Percentiles rank a stretch among this genome's conserved stretches.
Conservation (phyloP, 2,329 filamentous ascomycete genomes). For the Orbilia ellipsospora region DNA sequence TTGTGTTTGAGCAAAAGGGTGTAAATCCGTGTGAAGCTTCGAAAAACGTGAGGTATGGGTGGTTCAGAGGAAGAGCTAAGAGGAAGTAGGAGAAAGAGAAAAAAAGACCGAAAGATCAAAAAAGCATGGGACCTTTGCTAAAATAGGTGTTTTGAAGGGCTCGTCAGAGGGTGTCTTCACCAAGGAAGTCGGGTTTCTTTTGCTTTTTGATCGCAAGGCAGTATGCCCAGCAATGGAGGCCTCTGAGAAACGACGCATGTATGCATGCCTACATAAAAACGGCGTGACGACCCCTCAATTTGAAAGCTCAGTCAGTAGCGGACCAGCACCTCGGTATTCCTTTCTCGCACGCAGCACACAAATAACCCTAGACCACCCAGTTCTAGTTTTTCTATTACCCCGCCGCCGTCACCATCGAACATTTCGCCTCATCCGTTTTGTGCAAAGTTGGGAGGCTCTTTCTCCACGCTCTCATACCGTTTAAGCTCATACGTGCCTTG, state of each 20-base stretch:
- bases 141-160: background rate
- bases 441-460: conserved; percentile 43
- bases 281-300: conserved; percentile 48
- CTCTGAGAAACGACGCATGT: conserved; percentile 31
- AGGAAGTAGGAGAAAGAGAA: conserved; percentile 6
- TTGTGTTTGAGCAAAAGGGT: conserved; percentile 35
- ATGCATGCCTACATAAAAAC: conserved; percentile 53
- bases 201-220: conserved; percentile 37
- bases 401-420: conserved; percentile 50
- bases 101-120: conserved; percentile 9
- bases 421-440: conserved; percentile 53
- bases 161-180: conserved; percentile 1
- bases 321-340: conserved; percentile 42
- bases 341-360: conserved; percentile 45
- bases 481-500: conserved; percentile 38
- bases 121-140: conserved; percentile 34
- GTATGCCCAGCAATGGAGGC: conserved; percentile 18
- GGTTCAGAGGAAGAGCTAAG: background rate
- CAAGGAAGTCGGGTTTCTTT: conserved; percentile 23
- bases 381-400: conserved; percentile 46
- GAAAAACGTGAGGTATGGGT: conserved; percentile 39
- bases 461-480: conserved; percentile 48
- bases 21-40: conserved; percentile 34
- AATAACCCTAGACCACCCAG: conserved; percentile 48
- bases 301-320: conserved; percentile 51